A percentile compares a stretch with the other conserved stretches of the same genome.
Evolutionary conservation across 2,329 filamentous ascomycete species (phyloP).

Genomic region (Verticillium alfalfae): DNA sequence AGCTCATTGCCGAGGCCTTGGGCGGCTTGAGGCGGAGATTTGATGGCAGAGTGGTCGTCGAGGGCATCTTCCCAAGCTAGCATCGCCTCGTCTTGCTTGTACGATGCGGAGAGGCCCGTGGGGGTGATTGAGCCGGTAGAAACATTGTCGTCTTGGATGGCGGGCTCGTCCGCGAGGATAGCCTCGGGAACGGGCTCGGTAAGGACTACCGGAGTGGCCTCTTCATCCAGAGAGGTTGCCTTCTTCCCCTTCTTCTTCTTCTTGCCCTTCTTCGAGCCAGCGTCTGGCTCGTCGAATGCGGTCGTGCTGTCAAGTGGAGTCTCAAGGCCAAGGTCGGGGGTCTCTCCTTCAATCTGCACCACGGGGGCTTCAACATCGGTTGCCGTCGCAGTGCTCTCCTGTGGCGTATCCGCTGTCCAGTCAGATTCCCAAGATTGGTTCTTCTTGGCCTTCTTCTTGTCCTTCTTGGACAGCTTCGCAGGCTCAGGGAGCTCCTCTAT

Average conservation of each 20-base stretch:
- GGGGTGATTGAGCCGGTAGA: neutral
- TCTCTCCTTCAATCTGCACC: neutral
- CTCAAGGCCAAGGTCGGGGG: neutral
- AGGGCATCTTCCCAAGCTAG: constrained; percentile 1
- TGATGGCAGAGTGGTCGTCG: neutral
- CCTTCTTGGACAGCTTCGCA: constrained; percentile 22
- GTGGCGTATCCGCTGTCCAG: constrained; percentile 1
- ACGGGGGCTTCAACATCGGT: neutral
- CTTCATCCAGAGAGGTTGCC: neutral
- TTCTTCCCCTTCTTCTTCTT: constrained; percentile 27
- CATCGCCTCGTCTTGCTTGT: neutral
- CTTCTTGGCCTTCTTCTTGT: constrained; percentile 18
- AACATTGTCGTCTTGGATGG: neutral
- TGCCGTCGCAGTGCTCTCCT: constrained; percentile 10
- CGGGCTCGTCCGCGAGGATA: neutral
- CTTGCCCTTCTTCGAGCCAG: constrained; percentile 20
- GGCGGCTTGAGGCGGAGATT: neutral
- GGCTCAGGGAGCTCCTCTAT: constrained; percentile 6
- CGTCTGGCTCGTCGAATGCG: neutral
- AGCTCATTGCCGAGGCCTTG: neutral
- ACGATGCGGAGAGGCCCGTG: neutral
- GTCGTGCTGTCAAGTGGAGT: neutral
- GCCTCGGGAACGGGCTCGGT: neutral
- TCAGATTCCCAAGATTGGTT: neutral
- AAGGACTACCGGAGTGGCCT: constrained; percentile 1